Percentiles rank a stretch among this genome's conserved stretches.
Evolutionary conservation across 2,329 filamentous ascomycete genomes (phyloP).

Genomic region (Leptographium procerum): DNA sequence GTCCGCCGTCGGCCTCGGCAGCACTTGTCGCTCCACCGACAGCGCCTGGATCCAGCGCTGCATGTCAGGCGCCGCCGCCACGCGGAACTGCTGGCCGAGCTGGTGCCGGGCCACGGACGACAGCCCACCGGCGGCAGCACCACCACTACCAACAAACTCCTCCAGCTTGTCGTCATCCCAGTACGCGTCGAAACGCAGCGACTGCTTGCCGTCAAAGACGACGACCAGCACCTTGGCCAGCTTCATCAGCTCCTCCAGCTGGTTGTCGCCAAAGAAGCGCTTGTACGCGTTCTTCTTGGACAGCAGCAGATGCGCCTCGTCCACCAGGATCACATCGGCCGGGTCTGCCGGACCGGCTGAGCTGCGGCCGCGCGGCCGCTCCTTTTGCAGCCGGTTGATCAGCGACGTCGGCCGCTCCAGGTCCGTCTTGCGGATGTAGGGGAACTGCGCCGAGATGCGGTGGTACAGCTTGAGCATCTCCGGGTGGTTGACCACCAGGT

Average conservation of each 20-base stretch:
- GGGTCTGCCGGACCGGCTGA: neutral
- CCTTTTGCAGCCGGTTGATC: constrained; percentile 7
- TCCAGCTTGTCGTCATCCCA: constrained; percentile 4
- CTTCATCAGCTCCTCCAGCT: constrained; percentile 5
- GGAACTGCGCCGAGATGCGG: constrained; percentile 5
- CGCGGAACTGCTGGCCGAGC: constrained; percentile 2
- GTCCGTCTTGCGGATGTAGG: constrained; percentile 5
- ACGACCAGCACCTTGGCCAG: constrained; percentile 3
- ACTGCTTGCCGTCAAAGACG: constrained; percentile 7
- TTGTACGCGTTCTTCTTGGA: constrained; percentile 6
- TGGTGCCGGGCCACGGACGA: neutral
- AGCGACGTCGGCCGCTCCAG: constrained; percentile 6
- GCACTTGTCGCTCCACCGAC: constrained; percentile 3
- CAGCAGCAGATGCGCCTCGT: constrained; percentile 7
- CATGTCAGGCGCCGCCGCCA: constrained; percentile 2
- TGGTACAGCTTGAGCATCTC: constrained; percentile 8
- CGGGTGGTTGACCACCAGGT: constrained; percentile 7
- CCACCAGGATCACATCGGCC: constrained; percentile 5
- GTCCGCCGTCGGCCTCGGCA: constrained; percentile 1
- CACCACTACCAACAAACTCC: neutral
- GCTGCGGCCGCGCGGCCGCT: neutral
- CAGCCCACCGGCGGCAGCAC: neutral
- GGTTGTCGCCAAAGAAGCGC: constrained; percentile 8
- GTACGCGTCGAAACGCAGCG: constrained; percentile 5
- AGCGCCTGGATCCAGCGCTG: constrained; percentile 6